These are phyloP conservation scores for Collybiopsis luxurians DNA, from an alignment of 768 basidiomycete genomes.

Conservation along the genomic window DNA sequence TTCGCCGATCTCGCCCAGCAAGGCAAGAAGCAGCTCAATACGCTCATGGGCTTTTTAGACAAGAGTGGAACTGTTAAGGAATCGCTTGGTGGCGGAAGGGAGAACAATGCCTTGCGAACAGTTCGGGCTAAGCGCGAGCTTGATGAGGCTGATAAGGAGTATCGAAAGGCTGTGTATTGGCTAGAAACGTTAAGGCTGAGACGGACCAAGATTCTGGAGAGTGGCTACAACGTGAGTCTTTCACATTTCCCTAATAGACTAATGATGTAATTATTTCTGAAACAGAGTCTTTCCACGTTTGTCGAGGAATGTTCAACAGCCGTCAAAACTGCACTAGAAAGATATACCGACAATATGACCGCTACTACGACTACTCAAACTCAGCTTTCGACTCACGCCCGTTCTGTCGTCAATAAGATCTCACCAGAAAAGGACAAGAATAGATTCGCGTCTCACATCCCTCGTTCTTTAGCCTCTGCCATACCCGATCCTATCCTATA, in stretches of 20 bases:
- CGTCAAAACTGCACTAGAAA: conserved; percentile 62
- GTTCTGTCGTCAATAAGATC: conserved; percentile 60
- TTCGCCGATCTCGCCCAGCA: conserved; percentile 89
- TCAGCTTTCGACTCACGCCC: conserved; percentile 66
- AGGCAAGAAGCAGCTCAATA: conserved; percentile 85
- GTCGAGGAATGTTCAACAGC: conserved; percentile 65
- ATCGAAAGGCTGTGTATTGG: conserved; percentile 87
- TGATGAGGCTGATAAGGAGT: conserved; percentile 95
- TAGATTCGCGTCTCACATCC: conserved; percentile 52
- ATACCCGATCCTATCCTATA: conserved; percentile 75
- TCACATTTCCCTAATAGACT: background rate
- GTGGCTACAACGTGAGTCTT: conserved; percentile 70
- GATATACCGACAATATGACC: conserved; percentile 82
- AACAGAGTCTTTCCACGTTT: conserved; percentile 79
- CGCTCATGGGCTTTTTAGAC: conserved; percentile 82
- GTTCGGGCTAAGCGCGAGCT: conserved; percentile 86
- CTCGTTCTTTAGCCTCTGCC: conserved; percentile 58
- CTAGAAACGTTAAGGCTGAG: conserved; percentile 86
- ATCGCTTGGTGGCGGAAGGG: conserved; percentile 49
- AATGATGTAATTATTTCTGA: background rate
- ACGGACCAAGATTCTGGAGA: conserved; percentile 77
- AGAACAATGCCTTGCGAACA: conserved; percentile 66
- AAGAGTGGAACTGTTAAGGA: conserved; percentile 69
- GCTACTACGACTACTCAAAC: conserved; percentile 77
- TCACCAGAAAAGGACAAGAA: conserved; percentile 69